Percentiles rank a stretch among this genome's conserved stretches.
Conservation (phyloP, 1,139 yeast genomes). For the Sugiyamaella pinicola region DNA sequence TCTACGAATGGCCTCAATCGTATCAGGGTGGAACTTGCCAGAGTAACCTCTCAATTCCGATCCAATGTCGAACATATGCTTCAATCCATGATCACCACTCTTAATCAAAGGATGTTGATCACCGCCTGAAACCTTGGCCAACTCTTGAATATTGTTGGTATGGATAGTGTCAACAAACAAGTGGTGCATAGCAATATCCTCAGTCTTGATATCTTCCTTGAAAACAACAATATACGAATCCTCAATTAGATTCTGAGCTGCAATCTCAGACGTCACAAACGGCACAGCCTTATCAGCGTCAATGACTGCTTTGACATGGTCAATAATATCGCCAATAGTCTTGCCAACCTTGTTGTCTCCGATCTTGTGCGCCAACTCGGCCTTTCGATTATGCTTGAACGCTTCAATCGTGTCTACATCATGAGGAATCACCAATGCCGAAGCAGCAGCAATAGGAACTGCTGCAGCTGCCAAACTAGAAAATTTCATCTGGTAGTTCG, state of each 20-base stretch:
- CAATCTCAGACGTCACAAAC: conserved; percentile 44
- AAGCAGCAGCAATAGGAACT: conserved; percentile 58
- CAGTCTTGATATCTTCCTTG: conserved; percentile 58
- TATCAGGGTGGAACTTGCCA: conserved; percentile 73
- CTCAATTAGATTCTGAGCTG: conserved; percentile 57
- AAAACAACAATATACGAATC: conserved; percentile 79
- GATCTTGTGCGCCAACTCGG: not conserved
- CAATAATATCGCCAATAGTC: conserved; percentile 15
- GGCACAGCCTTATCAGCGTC: conserved; percentile 44
- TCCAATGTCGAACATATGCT: conserved; percentile 65
- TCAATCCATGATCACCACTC: conserved; percentile 55
- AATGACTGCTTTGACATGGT: conserved; percentile 25
- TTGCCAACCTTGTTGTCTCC: not conserved
- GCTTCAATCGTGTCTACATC: conserved; percentile 31
- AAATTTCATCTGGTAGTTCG: conserved; percentile 38
- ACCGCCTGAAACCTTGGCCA: conserved; percentile 35
- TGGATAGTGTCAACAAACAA: conserved; percentile 60
- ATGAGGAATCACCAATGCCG: conserved; percentile 67
- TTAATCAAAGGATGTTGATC: conserved; percentile 48
- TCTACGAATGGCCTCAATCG: conserved; percentile 68
- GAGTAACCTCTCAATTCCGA: conserved; percentile 46
- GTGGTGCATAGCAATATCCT: conserved; percentile 61
- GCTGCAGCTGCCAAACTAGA: conserved; percentile 44
- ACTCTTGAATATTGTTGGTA: conserved; percentile 40
- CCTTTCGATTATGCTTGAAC: conserved; percentile 24